A percentile compares a stretch with the other conserved stretches of the same genome.
Conservation (phyloP, 305 asterid genomes). For the Rubia balearica region DNA sequence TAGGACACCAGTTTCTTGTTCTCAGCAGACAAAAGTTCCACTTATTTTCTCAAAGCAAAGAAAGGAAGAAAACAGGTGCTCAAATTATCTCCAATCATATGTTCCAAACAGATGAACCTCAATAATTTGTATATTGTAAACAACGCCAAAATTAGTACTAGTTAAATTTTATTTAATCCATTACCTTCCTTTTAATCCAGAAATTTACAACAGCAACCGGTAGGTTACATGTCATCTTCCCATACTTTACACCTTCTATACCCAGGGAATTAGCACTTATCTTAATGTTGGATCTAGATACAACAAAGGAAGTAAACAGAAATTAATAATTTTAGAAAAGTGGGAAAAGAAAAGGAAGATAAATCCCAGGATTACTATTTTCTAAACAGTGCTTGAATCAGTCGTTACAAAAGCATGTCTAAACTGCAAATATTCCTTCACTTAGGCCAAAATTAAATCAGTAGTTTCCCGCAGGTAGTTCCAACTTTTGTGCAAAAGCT, state of each 20-base stretch:
- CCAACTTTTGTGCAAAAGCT: neutral
- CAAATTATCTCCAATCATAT: neutral
- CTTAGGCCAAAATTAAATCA: neutral
- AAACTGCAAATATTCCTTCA: neutral
- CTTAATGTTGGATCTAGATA: neutral
- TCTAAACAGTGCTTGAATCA: neutral
- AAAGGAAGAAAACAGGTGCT: neutral
- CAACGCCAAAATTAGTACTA: neutral
- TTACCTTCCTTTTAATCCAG: neutral
- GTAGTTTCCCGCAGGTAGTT: neutral
- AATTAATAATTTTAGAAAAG: too few relatives aligned
- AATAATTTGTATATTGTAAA: neutral
- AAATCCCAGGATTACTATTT: neutral
- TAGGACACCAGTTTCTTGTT: neutral
- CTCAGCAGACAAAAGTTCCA: slow-evolving; percentile 1
- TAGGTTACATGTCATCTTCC: neutral
- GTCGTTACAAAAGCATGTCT: neutral
- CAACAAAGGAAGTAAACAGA: neutral
- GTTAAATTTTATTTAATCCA: neutral
- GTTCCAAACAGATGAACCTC: neutral
- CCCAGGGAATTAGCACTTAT: neutral
- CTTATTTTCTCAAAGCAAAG: neutral
- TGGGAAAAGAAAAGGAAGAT: neutral
- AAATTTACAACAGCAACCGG: neutral
- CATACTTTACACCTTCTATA: neutral